A percentile compares a stretch with the other conserved stretches of the same genome.
These are phyloP conservation scores for Alternaria ethzedia DNA, from an alignment of 2,329 filamentous ascomycete genomes.

Conservation along the genomic window DNA sequence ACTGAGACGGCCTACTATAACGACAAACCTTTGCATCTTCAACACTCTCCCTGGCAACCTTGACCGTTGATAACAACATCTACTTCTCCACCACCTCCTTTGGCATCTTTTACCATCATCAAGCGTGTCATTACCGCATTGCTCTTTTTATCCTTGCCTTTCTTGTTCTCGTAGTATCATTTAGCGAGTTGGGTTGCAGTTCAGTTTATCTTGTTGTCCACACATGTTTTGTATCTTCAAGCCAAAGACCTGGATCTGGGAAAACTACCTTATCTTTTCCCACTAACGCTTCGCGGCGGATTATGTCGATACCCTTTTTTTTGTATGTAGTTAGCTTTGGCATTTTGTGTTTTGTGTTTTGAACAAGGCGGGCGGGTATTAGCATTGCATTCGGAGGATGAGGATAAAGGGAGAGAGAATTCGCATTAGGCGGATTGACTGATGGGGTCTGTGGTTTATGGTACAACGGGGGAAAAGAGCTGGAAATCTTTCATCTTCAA, in stretches of 20 bases:
- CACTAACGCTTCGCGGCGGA: slow-evolving; percentile 8
- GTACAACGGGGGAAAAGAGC: neutral
- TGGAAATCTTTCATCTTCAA: neutral
- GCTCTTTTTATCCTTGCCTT: slow-evolving; percentile 22
- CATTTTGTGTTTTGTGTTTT: neutral
- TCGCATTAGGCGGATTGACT: neutral
- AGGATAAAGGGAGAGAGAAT: neutral
- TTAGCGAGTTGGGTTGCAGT: slow-evolving; percentile 20
- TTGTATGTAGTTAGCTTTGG: slow-evolving; percentile 4
- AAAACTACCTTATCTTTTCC: neutral
- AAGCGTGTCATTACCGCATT: slow-evolving; percentile 30
- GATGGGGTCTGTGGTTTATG: neutral
- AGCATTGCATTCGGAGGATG: neutral
- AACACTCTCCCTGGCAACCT: slow-evolving; percentile 25
- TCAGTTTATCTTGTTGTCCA: neutral
- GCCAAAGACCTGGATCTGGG: slow-evolving; percentile 1
- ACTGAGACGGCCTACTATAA: slow-evolving; percentile 38
- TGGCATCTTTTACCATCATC: slow-evolving; percentile 15
- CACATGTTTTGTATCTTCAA: slow-evolving; percentile 1
- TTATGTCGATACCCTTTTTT: slow-evolving; percentile 4
- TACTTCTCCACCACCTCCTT: slow-evolving; percentile 11
- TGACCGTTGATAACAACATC: neutral
- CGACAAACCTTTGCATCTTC: slow-evolving; percentile 32
- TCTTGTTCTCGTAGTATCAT: slow-evolving; percentile 23
- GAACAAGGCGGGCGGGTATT: neutral